These are phyloP conservation scores for Monosporascus sp. DNA, from an alignment of 2,329 filamentous ascomycete genomes.

Conservation along the genomic window DNA sequence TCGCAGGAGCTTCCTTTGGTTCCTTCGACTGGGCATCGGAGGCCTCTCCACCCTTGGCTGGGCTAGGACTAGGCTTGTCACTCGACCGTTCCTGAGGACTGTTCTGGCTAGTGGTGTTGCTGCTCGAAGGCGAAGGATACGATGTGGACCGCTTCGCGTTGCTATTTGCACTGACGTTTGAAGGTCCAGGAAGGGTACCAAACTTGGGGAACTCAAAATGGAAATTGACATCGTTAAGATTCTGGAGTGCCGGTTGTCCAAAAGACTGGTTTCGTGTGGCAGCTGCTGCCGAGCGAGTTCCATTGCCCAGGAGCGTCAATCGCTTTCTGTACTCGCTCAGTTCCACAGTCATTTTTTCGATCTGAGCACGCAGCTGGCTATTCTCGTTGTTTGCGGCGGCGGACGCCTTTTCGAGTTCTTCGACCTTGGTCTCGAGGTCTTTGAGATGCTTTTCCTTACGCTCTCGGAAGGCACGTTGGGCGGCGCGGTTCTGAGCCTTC, in stretches of 20 bases:
- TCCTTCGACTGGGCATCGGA: conserved; percentile 36
- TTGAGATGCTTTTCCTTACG: conserved; percentile 90
- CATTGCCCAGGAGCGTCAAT: conserved; percentile 52
- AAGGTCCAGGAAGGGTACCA: conserved; percentile 59
- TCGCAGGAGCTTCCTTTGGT: conserved; percentile 46
- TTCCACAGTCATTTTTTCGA: conserved; percentile 81
- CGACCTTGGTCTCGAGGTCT: conserved; percentile 73
- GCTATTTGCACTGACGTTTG: conserved; percentile 6
- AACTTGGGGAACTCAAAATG: conserved; percentile 97
- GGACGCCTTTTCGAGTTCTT: conserved; percentile 75
- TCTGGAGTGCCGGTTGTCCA: conserved; percentile 46
- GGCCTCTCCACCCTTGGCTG: conserved; percentile 30
- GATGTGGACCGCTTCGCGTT: conserved; percentile 12
- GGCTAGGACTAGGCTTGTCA: conserved; percentile 24
- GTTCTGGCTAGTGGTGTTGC: conserved; percentile 24
- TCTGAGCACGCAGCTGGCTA: conserved; percentile 72
- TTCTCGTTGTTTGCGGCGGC: conserved; percentile 84
- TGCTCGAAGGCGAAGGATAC: conserved; percentile 20
- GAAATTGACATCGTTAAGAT: conserved; percentile 72
- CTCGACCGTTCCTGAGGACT: conserved; percentile 30
- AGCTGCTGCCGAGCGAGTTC: conserved; percentile 22
- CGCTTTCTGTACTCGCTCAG: conserved; percentile 88
- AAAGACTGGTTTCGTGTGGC: conserved; percentile 37
- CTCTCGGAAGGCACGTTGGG: conserved; percentile 88
- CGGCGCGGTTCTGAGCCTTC: conserved; percentile 92